These are phyloP conservation scores for Corylus americana DNA, from an alignment of 306 rosid genomes.

Conservation along the genomic window DNA sequence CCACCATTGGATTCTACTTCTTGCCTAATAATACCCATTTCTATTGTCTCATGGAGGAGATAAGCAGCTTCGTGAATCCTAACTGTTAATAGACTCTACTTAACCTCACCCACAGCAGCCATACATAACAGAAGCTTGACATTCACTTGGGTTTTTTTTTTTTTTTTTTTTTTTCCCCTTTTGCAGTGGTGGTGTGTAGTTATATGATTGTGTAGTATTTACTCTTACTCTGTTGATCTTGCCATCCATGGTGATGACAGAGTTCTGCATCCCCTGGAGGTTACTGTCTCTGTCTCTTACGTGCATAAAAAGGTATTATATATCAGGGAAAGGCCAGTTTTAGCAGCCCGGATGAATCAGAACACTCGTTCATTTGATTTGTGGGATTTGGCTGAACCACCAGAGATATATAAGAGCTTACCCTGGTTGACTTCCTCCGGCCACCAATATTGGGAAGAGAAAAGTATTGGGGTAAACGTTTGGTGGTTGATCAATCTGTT, in stretches of 20 bases:
- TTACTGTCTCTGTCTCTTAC: conserved; percentile 16
- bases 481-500: conserved; percentile 46
- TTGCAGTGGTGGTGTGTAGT: conserved; percentile 61
- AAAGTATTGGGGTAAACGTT: conserved; percentile 28
- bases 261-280: conserved; percentile 38
- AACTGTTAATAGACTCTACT: conserved; percentile 52
- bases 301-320: background rate
- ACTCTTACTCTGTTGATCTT: conserved; percentile 38
- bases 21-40: conserved; percentile 82
- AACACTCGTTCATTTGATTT: conserved; percentile 25
- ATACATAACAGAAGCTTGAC: conserved; percentile 67
- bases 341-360: conserved; percentile 39
- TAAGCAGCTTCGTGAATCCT: conserved; percentile 58
- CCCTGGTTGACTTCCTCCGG: conserved; percentile 37
- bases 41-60: conserved; percentile 75
- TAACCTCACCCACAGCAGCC: conserved; percentile 60
- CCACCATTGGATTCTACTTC: conserved; percentile 95
- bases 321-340: conserved; percentile 26
- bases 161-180: conserved; percentile 24
- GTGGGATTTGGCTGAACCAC: conserved; percentile 48
- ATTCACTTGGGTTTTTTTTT: conserved; percentile 38
- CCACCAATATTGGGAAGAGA: conserved; percentile 31
- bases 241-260: conserved; percentile 46
- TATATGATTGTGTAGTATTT: conserved; percentile 53
- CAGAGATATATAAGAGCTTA: conserved; percentile 24